A percentile compares a stretch with the other conserved stretches of the same genome.
Conservation (phyloP, 805 yeast species). For the Danielia reshetovae region DNA sequence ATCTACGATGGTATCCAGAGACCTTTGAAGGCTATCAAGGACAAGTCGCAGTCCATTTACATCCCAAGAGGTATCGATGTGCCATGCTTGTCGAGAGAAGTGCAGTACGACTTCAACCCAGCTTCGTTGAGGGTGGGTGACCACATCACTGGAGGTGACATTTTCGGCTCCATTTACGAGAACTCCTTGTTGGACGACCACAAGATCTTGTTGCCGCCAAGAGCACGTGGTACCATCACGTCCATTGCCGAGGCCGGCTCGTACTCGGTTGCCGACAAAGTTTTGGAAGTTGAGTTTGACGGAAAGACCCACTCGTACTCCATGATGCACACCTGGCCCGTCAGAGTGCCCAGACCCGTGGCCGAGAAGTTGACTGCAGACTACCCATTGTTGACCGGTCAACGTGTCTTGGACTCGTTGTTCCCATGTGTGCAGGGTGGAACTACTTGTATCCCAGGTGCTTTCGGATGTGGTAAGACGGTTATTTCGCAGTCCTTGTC, state of each 20-base stretch:
- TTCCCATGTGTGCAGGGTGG: constrained; percentile 99
- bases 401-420: constrained; percentile 94
- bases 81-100: constrained; percentile 85
- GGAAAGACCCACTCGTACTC: constrained; percentile 77
- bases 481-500: constrained; percentile 97
- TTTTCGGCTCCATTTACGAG: constrained; percentile 89
- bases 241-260: constrained; percentile 87
- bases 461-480: constrained; percentile 99
- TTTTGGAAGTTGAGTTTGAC: constrained; percentile 91
- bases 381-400: constrained; percentile 95
- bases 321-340: constrained; percentile 99
- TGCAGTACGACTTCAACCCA: constrained; percentile 84
- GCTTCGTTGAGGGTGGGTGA: constrained; percentile 82
- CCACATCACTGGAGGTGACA: constrained; percentile 97
- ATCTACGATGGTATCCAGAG: constrained; percentile 99
- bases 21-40: constrained; percentile 92
- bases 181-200: constrained; percentile 91
- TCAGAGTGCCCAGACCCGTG: constrained; percentile 98
- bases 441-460: constrained; percentile 99
- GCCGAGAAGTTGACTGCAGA: constrained; percentile 92
- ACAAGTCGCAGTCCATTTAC: constrained; percentile 83
- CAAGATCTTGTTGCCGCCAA: constrained; percentile 93
- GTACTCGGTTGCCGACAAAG: constrained; percentile 83
- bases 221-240: constrained; percentile 96
- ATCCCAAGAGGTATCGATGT: constrained; percentile 98